Evolutionary conservation across 768 basidiomycete genomes (phyloP), one percentile per base, ranked within the genome.

Genomic region (Amanita thiersii): DNA sequence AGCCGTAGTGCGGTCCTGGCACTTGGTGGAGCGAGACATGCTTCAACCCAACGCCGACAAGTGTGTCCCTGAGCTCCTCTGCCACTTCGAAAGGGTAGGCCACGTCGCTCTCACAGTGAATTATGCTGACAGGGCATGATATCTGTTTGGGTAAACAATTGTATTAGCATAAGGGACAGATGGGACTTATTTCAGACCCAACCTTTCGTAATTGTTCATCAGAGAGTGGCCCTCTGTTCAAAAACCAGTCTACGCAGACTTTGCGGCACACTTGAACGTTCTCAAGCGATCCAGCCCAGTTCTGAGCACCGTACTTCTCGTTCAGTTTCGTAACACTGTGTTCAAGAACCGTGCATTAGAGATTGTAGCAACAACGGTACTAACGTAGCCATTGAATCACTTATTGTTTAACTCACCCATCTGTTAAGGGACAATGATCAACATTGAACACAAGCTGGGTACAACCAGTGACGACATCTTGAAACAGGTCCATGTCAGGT

Each of bases 51-150:
- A 52, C 55, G 3, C 45, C 36, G 8, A 39, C 25, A n/a, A 65
- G 43, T 1, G 40, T 14, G 4, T 36, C 25, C 10, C 43, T 45
- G 3, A 61, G 49, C 1, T 52, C 52, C 29, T 59, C 32, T 4
- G 57, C 47, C 17, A 39, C 25, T 26, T 56, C 50, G 3, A 49
- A 5, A 2, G 53, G 37, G 42, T 65, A 65, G 6, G 54, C 60
- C 19, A 64, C 44, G 43, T 61, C 58, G 5, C 56, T 54, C 9
- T 40, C 34, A 43, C 57, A 58, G 30, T 60, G 56, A 8, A 65
- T 54, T 25, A 65, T 46, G n/a, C 43, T 37, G 8, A 62, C 51
- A 0, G 59, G 56, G 15, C 58, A 58, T 23, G 23, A 30, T 30
- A 62, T 53, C 57, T 58, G 33, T 8, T 12, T 3, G 11, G 26